Conservation (phyloP, 2,329 filamentous ascomycete genomes). For the Fusarium heterosporum region DNA sequence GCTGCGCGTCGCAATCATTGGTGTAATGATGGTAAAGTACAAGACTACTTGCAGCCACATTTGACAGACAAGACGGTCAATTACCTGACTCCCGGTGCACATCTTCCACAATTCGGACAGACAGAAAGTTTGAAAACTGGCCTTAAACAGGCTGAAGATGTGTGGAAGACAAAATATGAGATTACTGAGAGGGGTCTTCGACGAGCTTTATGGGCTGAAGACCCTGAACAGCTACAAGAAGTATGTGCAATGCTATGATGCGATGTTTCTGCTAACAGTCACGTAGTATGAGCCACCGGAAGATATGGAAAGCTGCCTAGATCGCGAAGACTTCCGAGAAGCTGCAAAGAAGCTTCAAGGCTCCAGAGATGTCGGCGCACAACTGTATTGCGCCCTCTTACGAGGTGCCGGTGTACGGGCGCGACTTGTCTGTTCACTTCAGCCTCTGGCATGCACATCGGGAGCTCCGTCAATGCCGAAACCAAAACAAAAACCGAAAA, state of each 20-base stretch:
- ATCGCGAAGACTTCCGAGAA: conserved; percentile 77
- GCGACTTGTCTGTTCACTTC: conserved; percentile 89
- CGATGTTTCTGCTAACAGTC: conserved; percentile 37
- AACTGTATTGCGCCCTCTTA: conserved; percentile 89
- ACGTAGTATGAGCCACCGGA: conserved; percentile 66
- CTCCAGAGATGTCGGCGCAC: conserved; percentile 89
- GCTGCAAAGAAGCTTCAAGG: conserved; percentile 78
- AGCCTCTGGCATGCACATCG: conserved; percentile 78
- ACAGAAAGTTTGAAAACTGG: conserved; percentile 84
- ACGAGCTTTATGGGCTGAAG: conserved; percentile 80
- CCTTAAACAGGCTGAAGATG: conserved; percentile 73
- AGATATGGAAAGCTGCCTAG: conserved; percentile 75
- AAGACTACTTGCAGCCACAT: conserved; percentile 72
- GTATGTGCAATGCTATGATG: conserved; percentile 54
- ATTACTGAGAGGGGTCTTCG: conserved; percentile 78
- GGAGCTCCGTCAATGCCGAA: conserved; percentile 62
- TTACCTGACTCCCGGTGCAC: conserved; percentile 75
- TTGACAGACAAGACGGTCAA: conserved; percentile 73
- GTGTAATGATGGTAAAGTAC: conserved; percentile 82
- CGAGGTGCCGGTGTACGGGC: conserved; percentile 84
- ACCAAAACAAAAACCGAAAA: conserved; percentile 46
- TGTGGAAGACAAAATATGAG: conserved; percentile 77
- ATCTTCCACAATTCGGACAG: conserved; percentile 78
- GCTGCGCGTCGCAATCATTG: conserved; percentile 82
- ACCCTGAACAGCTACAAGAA: conserved; percentile 68